Percentiles rank a stretch among this genome's conserved stretches.
These are phyloP conservation scores for Drechslerella coelobrocha DNA, from an alignment of 2,329 filamentous ascomycete genomes.

Conservation along the genomic window DNA sequence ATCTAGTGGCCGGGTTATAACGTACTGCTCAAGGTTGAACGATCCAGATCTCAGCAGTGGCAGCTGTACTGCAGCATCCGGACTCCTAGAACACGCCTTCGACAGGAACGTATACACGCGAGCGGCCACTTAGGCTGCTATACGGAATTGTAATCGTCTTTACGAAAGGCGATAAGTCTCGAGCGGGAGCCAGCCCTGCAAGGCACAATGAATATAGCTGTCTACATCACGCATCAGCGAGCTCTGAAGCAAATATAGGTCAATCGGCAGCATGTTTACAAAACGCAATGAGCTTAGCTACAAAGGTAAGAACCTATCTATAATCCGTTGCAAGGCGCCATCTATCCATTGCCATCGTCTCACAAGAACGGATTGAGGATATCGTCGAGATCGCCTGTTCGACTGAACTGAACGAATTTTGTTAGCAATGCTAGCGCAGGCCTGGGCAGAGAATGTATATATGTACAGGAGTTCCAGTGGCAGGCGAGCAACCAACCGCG, in stretches of 20 bases:
- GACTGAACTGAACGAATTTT: too few species aligned
- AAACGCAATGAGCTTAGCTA: constrained; percentile 65
- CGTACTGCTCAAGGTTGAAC: constrained; percentile 61
- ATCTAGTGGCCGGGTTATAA: constrained; percentile 57
- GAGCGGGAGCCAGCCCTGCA: constrained; percentile 63
- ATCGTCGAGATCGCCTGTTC: too few species aligned
- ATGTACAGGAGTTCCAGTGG: too few species aligned
- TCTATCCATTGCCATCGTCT: too few species aligned
- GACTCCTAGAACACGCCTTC: constrained; percentile 62
- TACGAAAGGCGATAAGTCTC: constrained; percentile 60
- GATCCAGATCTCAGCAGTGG: constrained; percentile 60
- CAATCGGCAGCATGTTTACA: constrained; percentile 62
- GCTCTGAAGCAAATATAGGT: constrained; percentile 60
- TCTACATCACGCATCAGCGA: constrained; percentile 60
- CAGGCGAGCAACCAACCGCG: constrained; percentile 50
- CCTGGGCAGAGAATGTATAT: too few species aligned
- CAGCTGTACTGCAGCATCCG: too few species aligned
- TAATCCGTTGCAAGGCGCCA: constrained; percentile 64
- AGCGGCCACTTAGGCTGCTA: constrained; percentile 61
- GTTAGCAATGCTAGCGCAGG: too few species aligned
- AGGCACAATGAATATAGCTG: constrained; percentile 56
- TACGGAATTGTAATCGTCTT: constrained; percentile 62
- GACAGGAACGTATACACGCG: constrained; percentile 62
- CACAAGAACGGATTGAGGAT: too few species aligned
- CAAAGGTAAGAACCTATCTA: constrained; percentile 65